Evolutionary conservation across 2,329 filamentous ascomycete genomes (phyloP).

Genomic region (Colletotrichum endophyticum): DNA sequence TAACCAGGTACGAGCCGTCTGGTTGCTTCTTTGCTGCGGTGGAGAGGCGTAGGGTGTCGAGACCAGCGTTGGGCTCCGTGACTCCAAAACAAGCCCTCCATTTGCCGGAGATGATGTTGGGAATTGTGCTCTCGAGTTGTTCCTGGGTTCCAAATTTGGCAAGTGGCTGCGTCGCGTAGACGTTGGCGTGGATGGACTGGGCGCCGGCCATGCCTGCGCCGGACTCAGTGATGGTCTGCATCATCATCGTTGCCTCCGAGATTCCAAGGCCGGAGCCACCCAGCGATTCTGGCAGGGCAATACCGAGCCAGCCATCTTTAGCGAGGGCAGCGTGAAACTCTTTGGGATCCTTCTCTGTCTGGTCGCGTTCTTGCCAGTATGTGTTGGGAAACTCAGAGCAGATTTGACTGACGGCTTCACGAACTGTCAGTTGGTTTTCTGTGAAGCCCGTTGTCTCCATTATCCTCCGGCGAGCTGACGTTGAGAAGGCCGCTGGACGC

Average conservation of each 20-base stretch:
- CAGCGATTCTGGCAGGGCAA: conserved; percentile 75
- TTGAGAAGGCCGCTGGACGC: conserved; percentile 35
- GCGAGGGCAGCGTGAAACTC: conserved; percentile 79
- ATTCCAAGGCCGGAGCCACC: conserved; percentile 80
- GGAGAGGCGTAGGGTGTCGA: conserved; percentile 75
- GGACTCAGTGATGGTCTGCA: conserved; percentile 80
- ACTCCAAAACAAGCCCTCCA: conserved; percentile 82
- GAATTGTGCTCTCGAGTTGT: conserved; percentile 69
- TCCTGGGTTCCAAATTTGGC: conserved; percentile 72
- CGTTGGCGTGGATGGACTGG: conserved; percentile 67
- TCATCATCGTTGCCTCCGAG: conserved; percentile 84
- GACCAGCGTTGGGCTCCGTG: conserved; percentile 81
- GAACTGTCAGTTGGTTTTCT: conserved; percentile 73
- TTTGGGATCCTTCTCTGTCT: conserved; percentile 71
- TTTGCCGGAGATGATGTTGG: conserved; percentile 73
- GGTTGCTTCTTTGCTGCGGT: conserved; percentile 63
- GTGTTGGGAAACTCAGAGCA: conserved; percentile 74
- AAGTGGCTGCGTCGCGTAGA: conserved; percentile 78
- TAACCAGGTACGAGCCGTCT: conserved; percentile 68
- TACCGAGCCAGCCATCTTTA: conserved; percentile 80
- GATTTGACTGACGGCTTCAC: conserved; percentile 71
- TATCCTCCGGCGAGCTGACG: conserved; percentile 42
- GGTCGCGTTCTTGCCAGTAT: conserved; percentile 79
- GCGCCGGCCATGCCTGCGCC: conserved; percentile 80
- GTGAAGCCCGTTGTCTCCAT: conserved; percentile 79